Evolutionary conservation across 306 rosid species (phyloP), one percentile per base, ranked within the genome.

Genomic region (Hippophae gyantsensis): DNA sequence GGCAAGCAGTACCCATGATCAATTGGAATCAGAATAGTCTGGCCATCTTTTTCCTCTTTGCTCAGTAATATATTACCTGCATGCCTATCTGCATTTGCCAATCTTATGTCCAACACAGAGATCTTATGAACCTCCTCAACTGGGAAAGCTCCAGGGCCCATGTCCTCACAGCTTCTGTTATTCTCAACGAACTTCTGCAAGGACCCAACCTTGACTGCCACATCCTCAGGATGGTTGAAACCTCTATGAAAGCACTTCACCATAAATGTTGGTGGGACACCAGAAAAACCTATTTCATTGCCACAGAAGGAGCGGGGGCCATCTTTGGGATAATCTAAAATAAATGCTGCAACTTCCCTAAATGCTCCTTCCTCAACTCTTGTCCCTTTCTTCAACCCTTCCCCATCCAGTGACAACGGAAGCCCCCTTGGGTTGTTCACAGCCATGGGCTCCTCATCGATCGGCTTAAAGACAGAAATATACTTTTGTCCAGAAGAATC

Each of bases 1-100:
- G 98, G 98, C 80, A 87, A 77, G 92, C 96, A 90, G 80, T 90
- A 90, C 43, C 98, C 98, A 40, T 90, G 98, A 73, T 90, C 98
- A 47, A 90, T 90, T 14, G 96, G 98, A 67, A 90, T 87, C 78
- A 90, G 78, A 64, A 65, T 69, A 61, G 80, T 57, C 71, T 51
- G 81, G 51, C 50, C 82, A 52, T 74, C 83, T 77, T 81, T 32
- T 32, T 4, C 85, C 50, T 75, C 65, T 69, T 69, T 80, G 57
- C 89, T 66, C 6, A 83, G 64, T 71, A 90, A 77, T 62, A 90
- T 87, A 69, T 90, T 90, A 62, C 96, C 98, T 10, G 89, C 89
- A 78, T 90, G 98, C 70, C 98, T 79, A 58, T 90, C 98, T 9
- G 89, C 96, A 71, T 90, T 90, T 2, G 95, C 98, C 69, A 87